Evolutionary conservation across 371 early-diverging fungal species (phyloP), one percentile per base, ranked within the genome.

Genomic region (Mortierella polycephala): DNA sequence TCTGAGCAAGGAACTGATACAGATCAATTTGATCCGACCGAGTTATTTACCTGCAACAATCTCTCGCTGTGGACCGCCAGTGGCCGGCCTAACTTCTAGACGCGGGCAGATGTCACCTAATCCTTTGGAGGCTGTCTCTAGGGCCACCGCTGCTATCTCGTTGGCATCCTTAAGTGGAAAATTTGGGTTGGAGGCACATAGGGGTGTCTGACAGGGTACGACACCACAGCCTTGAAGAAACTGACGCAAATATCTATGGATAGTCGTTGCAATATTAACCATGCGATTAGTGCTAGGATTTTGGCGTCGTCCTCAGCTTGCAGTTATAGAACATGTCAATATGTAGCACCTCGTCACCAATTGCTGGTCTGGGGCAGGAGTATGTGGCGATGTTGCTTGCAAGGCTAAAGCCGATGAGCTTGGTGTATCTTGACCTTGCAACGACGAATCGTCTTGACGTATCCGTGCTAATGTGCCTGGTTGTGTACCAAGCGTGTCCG

Each of bases 211-310:
- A 42, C 79, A 79, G 1, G 55, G 39, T 1, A 12, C 13, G 4
- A 46, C n/a, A 2, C 73, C 69, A 44, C 79, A 79, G 23, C 79
- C 79, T 16, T 79, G 64, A 16, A 79, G 62, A 21, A 79, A 69
- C 41, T 79, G 79, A 5, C 73, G 72, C n/a, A 72, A 59, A 53
- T 79, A 79, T 40, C 73, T 77, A 49, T 18, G 13, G 6, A 4
- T 30, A 30, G 30, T 30, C 1, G 4, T 30, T 30, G 30, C 30
- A 30, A 4, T 30, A 30, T 30, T 30, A 30, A 30, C 4, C 30
- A 30, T 30, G 30, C 30, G 18, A n/a, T 18, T 30, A 18, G 2
- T 56, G 30, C 41, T 40, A 12, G 40, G 58, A 41, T 2, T 18
- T 57, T 16, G 53, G 4, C 14, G 18, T 2, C 18, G 37, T 37